Percentiles rank a stretch among this genome's conserved stretches.
Conservation (phyloP, 129 eudicot species). For the Tanacetum coccineum region DNA sequence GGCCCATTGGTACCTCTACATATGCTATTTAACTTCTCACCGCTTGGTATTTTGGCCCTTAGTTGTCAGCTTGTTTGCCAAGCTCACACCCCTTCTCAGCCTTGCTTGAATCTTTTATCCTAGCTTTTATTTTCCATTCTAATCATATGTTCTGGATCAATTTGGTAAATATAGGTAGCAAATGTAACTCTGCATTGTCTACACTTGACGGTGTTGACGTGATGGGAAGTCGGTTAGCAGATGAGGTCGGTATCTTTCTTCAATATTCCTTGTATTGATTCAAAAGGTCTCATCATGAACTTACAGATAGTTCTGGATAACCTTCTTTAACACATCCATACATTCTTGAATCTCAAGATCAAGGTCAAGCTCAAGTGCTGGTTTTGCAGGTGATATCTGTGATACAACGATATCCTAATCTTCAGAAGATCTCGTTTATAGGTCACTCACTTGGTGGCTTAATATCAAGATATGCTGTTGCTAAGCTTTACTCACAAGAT, state of each 20-base stretch:
- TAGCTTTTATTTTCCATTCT: neutral
- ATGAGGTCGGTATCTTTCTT: conserved; percentile 54
- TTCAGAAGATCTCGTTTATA: conserved; percentile 80
- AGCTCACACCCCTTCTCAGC: neutral
- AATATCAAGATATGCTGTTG: conserved; percentile 86
- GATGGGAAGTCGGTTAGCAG: conserved; percentile 92
- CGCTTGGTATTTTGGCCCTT: neutral
- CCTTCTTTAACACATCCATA: neutral
- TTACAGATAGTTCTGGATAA: neutral
- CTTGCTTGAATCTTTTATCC: neutral
- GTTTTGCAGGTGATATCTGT: conserved; percentile 74
- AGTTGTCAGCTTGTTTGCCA: neutral
- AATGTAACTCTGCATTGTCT: conserved; percentile 58
- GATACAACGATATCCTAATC: conserved; percentile 50
- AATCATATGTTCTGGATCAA: conserved; percentile 1
- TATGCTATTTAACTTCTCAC: too few relatives aligned
- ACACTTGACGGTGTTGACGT: conserved; percentile 94
- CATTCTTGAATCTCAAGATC: conserved; percentile 15
- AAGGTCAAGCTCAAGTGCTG: conserved; percentile 3
- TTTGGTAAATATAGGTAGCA: conserved; percentile 60
- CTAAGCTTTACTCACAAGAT: conserved; percentile 53
- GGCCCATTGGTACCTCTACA: too few relatives aligned
- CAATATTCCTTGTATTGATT: neutral
- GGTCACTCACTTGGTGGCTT: conserved; percentile 97
- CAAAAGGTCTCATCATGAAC: neutral